Base-by-base conservation (phyloP, 2,329 filamentous ascomycete genomes). In the Penicillium paneum region DNA sequence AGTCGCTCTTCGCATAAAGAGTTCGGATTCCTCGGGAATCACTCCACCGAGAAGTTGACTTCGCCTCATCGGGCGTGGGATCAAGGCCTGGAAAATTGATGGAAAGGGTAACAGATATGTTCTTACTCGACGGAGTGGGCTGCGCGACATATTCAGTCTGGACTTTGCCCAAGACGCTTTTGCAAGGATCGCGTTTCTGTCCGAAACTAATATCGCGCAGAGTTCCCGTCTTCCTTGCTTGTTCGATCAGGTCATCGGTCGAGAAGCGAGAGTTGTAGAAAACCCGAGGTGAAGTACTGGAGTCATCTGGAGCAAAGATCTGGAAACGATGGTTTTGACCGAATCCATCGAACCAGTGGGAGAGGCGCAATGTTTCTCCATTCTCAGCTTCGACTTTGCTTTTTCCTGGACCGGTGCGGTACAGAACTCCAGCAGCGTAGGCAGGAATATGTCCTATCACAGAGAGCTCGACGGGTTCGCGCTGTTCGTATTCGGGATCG, bases 341-440 rank as follows among this genome's bases (percentile, higher is more conserved):
- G 45, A 91, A 84, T 6, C 88, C 88, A 67, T 94, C 90, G 62
- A 94, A 94, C 90, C 90, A 94, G 69, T 94, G 89, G 1, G 79
- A 82, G 12, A 86, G 78, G 31, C 79, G 76, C 64, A 86, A 85
- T 0, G 78, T 82, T 13, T 72, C 74, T n/a, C 84, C 83, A 3
- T 78, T 77, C 2, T 81, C 72, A 0, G 83, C 84, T n/a, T 85
- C 77, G 3, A 91, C 73, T 35, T 81, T 80, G 68, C 81, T 83
- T 28, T 82, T 79, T 1, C 89, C 88, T 0, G 89, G 88, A 0
- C 90, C 90, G 0, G 87, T 91, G 24, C 90, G 82, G 70, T 87
- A 93, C 0, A 94, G 78, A 1, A 82, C 78, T 1, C 90, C 90
- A 2, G 87, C 84, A 3, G 84, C 84, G 78, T 88, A 92, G 1